Evolutionary conservation across 495 filamentous ascomycete species (phyloP), one percentile per base, ranked within the genome.

Genomic region (Penicillium verhagenii): DNA sequence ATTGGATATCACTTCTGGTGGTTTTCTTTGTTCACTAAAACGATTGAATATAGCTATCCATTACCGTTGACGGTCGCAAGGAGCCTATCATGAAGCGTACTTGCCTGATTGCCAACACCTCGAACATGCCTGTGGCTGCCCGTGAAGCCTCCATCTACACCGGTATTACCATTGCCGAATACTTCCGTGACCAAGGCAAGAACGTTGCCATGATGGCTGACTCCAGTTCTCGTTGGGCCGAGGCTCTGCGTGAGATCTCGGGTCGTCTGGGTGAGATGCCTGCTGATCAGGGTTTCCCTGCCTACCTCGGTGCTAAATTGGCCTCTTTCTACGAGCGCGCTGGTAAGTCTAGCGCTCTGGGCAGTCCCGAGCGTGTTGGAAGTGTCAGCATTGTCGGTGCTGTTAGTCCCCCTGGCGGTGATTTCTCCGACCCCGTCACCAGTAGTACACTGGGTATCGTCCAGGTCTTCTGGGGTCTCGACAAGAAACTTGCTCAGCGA

Each of bases 21-120:
- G 18, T 6, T 11, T 26, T 11, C n/a, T n/a, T 23, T 26, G n/a
- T 19, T 24, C 9, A 44, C 45, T 58, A 35, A 48, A 1, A 23
- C 48, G n/a, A 35, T 14, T 44, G 37, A 40, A 46, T 31, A 53
- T 48, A 96, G 82, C 88, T 98, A 54, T 86, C 86, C 23, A 97
- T 97, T 72, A 83, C 90, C 16, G 80, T 97, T 54, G 82, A 92
- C 21, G 94, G 94, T 61, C 91, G 92, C 65, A 86, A 91, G 78
- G 95, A 97, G 69, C 91, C 94, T 53, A 97, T 99, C 81, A 99
- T 99, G 94, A 99, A 97, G 83, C 95, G 94, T 64, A 97, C 94
- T 48, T 92, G 91, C 38, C 82, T 99, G 49, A 97, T 99, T 69
- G 94, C 94, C 66, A 99, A 99, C 72, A 99, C 94, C 24, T 99